phyloP scores from a whole-genome alignment of 2,329 filamentous ascomycete species.

The Scortechinia acanthostroma region DNA sequence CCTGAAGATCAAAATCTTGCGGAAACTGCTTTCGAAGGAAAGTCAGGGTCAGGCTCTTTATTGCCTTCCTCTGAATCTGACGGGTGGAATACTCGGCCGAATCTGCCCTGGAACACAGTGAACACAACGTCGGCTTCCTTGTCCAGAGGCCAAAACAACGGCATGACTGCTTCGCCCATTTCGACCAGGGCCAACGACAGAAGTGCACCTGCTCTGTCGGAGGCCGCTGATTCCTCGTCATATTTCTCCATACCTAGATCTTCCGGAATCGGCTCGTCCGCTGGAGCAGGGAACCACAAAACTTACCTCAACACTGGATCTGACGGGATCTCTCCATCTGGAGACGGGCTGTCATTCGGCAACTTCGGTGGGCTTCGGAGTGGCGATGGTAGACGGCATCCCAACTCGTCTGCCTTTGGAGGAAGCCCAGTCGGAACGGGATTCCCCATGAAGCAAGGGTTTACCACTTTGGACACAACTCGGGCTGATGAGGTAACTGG shows the following conservation, averaged over 20 bases:
- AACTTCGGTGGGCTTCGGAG: not conserved
- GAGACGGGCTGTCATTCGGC: not conserved
- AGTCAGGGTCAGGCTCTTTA: not conserved
- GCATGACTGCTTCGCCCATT: not conserved
- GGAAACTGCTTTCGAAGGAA: slow-evolving; percentile 1
- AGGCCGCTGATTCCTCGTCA: not conserved
- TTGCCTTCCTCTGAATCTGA: not conserved
- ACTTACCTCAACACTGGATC: not conserved
- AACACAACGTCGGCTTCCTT: not conserved
- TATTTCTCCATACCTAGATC: not conserved
- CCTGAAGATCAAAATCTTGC: not conserved
- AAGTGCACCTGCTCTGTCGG: not conserved
- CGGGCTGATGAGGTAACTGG: not conserved
- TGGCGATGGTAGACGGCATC: not conserved
- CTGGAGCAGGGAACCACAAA: not conserved
- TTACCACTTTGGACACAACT: not conserved
- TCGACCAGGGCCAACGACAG: not conserved
- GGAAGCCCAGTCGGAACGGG: not conserved
- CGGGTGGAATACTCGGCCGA: not conserved
- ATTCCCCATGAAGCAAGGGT: not conserved
- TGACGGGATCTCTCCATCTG: not conserved
- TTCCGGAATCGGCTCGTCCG: not conserved
- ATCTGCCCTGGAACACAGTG: not conserved
- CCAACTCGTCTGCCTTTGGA: not conserved
- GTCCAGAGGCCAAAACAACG: not conserved